Percentiles rank a stretch among this genome's conserved stretches.
Conservation (phyloP, 441 rosid species). For the Aleurites moluccanus region DNA sequence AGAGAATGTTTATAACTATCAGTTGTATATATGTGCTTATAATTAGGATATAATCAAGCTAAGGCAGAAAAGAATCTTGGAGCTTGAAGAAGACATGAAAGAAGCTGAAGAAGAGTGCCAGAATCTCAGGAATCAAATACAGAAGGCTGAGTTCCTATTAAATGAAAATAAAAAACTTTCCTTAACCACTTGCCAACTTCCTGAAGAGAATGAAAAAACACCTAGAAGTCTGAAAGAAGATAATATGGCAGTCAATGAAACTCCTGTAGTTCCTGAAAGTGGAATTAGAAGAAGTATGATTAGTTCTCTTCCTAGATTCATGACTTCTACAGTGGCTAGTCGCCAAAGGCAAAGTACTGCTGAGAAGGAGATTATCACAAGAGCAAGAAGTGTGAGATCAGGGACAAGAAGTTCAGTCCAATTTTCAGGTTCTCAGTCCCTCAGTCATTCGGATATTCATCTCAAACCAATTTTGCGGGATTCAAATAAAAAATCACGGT, state of each 20-base stretch:
- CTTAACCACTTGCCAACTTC: constrained; percentile 26
- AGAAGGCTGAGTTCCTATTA: constrained; percentile 52
- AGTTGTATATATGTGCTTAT: neutral
- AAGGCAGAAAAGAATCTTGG: constrained; percentile 49
- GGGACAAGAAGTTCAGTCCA: constrained; percentile 46
- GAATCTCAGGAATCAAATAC: constrained; percentile 40
- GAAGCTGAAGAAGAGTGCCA: constrained; percentile 50
- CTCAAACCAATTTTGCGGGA: constrained; percentile 41
- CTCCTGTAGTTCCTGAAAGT: constrained; percentile 36
- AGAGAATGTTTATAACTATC: neutral
- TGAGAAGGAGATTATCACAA: constrained; percentile 46
- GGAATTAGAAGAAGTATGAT: constrained; percentile 17
- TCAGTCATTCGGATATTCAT: constrained; percentile 56
- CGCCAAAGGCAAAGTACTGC: constrained; percentile 64
- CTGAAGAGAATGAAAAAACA: constrained; percentile 37
- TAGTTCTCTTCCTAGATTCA: constrained; percentile 56
- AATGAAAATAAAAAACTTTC: constrained; percentile 56
- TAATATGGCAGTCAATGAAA: constrained; percentile 30
- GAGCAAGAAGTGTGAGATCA: constrained; percentile 40
- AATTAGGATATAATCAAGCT: constrained; percentile 55
- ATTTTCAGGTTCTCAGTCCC: constrained; percentile 55
- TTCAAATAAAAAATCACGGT: constrained; percentile 45
- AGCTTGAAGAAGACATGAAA: constrained; percentile 64
- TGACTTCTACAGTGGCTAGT: constrained; percentile 83
- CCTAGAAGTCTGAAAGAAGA: constrained; percentile 27